Conservation (phyloP, 2,329 filamentous ascomycete species). For the Drechslerella coelobrocha region DNA sequence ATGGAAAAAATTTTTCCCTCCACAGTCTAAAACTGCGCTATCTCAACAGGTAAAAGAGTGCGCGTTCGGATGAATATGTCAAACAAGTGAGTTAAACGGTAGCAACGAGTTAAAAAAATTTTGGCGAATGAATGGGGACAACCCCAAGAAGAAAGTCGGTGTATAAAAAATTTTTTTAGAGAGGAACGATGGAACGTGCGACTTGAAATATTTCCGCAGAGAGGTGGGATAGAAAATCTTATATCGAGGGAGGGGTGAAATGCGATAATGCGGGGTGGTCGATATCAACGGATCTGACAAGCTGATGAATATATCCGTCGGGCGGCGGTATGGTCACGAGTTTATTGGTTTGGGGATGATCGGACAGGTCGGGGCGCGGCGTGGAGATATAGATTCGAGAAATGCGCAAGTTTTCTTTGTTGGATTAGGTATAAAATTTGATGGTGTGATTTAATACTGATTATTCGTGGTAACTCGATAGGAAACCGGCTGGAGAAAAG, state of each 20-base stretch:
- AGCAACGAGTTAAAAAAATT: constrained; percentile 29
- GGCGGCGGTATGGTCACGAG: constrained; percentile 45
- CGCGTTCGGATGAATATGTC: constrained; percentile 47
- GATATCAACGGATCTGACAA: constrained; percentile 47
- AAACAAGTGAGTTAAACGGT: constrained; percentile 30
- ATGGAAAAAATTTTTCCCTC: constrained; percentile 40
- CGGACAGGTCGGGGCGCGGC: constrained; percentile 29
- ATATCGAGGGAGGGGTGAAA: constrained; percentile 34
- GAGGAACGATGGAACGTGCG: constrained; percentile 30
- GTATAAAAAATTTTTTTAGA: constrained; percentile 13
- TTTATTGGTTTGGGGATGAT: constrained; percentile 22
- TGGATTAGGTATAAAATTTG: constrained; percentile 40
- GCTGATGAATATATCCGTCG: constrained; percentile 45
- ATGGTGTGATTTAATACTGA: constrained; percentile 21
- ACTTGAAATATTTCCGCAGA: constrained; percentile 45
- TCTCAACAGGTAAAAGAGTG: constrained; percentile 25
- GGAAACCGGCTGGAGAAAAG: constrained; percentile 50
- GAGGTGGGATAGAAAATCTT: constrained; percentile 46
- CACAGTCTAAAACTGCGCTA: constrained; percentile 46
- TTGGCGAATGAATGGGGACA: constrained; percentile 26
- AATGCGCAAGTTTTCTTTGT: constrained; percentile 48
- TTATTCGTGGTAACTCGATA: constrained; percentile 33
- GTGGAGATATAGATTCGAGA: constrained; percentile 48
- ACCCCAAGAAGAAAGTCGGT: constrained; percentile 32
- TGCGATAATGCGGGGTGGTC: constrained; percentile 21